Percentiles rank a stretch among this genome's conserved stretches.
These are phyloP conservation scores for Talaromyces borbonicus DNA, from an alignment of 495 filamentous ascomycete species.

Conservation along the genomic window DNA sequence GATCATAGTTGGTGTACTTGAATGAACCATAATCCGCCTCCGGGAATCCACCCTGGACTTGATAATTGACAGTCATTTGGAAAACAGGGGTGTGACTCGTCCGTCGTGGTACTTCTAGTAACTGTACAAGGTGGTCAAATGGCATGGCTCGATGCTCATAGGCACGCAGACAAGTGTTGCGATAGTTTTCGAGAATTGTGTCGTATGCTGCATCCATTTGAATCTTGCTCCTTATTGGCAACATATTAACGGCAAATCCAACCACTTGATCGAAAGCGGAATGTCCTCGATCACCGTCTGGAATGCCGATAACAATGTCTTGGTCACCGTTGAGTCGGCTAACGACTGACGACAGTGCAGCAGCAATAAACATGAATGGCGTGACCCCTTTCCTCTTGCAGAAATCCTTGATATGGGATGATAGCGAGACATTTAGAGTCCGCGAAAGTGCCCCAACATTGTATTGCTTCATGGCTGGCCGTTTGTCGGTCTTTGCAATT, in stretches of 20 bases:
- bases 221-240: conserved; percentile 26
- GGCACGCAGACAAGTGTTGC: conserved; percentile 10
- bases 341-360: conserved; percentile 22
- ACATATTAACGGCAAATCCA: conserved; percentile 34
- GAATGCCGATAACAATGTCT: conserved; percentile 24
- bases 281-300: conserved; percentile 27
- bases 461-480: conserved; percentile 1
- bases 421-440: conserved; percentile 10
- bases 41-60: conserved; percentile 16
- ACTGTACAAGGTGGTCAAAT: conserved; percentile 18
- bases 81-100: conserved; percentile 16
- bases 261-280: conserved; percentile 17
- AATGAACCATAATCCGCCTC: conserved; percentile 16
- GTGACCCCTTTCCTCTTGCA: conserved; percentile 16
- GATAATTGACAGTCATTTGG: conserved; percentile 22
- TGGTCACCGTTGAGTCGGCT: conserved; percentile 17
- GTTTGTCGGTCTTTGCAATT: conserved; percentile 5
- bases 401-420: conserved; percentile 15
- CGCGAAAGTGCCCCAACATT: not conserved
- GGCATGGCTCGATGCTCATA: conserved; percentile 15
- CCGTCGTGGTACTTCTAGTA: conserved; percentile 10
- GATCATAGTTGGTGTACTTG: conserved; percentile 10
- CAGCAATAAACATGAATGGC: conserved; percentile 29
- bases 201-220: conserved; percentile 24
- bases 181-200: conserved; percentile 16